Base-by-base conservation (phyloP, 2,329 filamentous ascomycete species). In the Coniochaeta sp. region DNA sequence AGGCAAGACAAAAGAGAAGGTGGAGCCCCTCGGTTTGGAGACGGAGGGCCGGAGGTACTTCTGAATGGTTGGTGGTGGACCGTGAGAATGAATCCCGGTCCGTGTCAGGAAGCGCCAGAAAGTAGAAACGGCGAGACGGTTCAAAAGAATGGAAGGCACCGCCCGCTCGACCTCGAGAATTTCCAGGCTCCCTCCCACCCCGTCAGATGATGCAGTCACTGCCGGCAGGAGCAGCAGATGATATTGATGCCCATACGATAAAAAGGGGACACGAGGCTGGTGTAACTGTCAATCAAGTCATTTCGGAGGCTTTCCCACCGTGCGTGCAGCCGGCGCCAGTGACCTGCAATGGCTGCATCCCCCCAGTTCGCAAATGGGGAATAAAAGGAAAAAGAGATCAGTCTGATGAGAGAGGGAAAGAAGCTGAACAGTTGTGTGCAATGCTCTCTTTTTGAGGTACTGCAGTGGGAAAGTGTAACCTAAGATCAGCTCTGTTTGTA, bases 91-190 rank as follows among this genome's bases (percentile, higher is more conserved):
- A 13, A 20, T 28, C 45, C 45, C 24, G 45, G 26, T 48, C 45
- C 45, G 45, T 48, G 45, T 48, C 26, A 48, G 10, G 26, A 30
- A 48, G 45, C 45, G 45, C 45, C 42, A 27, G n/a, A n/a, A n/a
- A n/a, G n/a, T n/a, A n/a, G n/a, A 42, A 42, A 26, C 6, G 38
- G 38, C 38, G 18, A 22, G 18, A 42, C 18, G 18, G 26, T 12
- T 22, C 18, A 42, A 4, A 3, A n/a, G 7, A 33, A 5, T 33
- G n/a, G n/a, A n/a, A 33, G 31, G 31, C 14, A 33, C 31, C 9
- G 22, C 33, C 33, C n/a, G n/a, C n/a, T n/a, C n/a, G n/a, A n/a
- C n/a, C n/a, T n/a, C n/a, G n/a, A n/a, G n/a, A n/a, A n/a, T n/a
- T n/a, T n/a, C n/a, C n/a, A n/a, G n/a, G n/a, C n/a, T n/a, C n/a